Evolutionary conservation across 805 yeast genomes (phyloP).

Genomic region (Saccharomycopsis vini): DNA sequence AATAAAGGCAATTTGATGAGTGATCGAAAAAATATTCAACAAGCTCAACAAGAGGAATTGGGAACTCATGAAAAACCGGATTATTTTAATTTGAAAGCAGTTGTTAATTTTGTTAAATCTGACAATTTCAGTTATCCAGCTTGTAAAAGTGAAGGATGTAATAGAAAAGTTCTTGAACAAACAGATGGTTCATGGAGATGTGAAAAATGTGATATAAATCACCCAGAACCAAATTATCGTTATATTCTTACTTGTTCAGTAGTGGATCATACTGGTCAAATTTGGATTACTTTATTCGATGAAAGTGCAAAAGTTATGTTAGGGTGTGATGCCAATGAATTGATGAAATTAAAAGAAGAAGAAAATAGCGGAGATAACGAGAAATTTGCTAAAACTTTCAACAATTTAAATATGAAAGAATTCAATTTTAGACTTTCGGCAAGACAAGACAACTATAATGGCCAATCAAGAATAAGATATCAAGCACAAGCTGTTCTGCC

Average conservation of each 20-base stretch:
- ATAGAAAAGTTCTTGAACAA: constrained; percentile 72
- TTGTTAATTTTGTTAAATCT: constrained; percentile 58
- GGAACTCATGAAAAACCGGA: constrained; percentile 77
- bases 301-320: constrained; percentile 67
- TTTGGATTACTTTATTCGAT: constrained; percentile 84
- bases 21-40: constrained; percentile 56
- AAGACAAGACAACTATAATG: constrained; percentile 76
- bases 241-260: constrained; percentile 69
- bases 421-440: constrained; percentile 72
- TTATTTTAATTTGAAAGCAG: constrained; percentile 66
- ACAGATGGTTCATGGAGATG: constrained; percentile 82
- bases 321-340: constrained; percentile 56
- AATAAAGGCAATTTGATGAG: constrained; percentile 30
- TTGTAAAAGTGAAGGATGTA: constrained; percentile 68
- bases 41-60: constrained; percentile 56
- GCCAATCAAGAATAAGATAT: constrained; percentile 65
- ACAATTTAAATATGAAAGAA: constrained; percentile 53
- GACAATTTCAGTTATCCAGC: constrained; percentile 87
- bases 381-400: constrained; percentile 37
- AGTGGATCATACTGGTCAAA: constrained; percentile 72
- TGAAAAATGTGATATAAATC: constrained; percentile 75
- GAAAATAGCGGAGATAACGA: constrained; percentile 29
- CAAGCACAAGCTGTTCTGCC: constrained; percentile 47
- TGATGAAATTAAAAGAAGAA: constrained; percentile 39
- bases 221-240: constrained; percentile 64